Base-by-base conservation (phyloP, 2,329 filamentous ascomycete species). In the Fusarium hostae region DNA sequence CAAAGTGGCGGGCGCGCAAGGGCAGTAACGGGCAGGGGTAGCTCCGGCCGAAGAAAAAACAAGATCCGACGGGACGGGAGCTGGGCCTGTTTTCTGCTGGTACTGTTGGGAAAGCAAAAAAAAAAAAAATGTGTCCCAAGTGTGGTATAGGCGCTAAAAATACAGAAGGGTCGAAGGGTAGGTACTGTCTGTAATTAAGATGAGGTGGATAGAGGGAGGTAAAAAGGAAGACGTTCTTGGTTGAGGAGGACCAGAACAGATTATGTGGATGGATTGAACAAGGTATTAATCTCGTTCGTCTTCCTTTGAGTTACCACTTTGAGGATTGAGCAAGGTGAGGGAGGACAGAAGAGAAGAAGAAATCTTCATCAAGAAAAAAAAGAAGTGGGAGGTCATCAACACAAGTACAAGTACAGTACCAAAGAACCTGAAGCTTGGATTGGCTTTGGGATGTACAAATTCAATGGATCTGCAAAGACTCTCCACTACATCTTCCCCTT, bases 81-180 rank as follows among this genome's bases (percentile, higher is more conserved):
- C 59, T 68, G 63, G 34, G 61, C 51, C 67, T 71, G 63, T 48
- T 70, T 50, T 52, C 48, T 52, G 34, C 48, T 52, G 48, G 59
- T 63, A 63, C 71, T 71, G 70, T 73, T 73, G 70, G 70, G 70
- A 67, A 67, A 34, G 51, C 47, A 34, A 34, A 52, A 59, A 51
- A 59, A 52, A 54, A 63, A 72, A 63, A 26, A 26, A n/a, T n/a
- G 61, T 51, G 47, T 61, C 70, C 63, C 70, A 58, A 57, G 61
- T 52, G 57, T 73, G 72, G 64, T 75, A 72, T 72, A 75, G 64
- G 74, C 74, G 72, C 72, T 75, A 76, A 74, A 76, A 76, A 75
- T 76, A 76, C 71, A 74, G 73, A 74, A 72, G 71, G 74, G 58
- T 44, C 34, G 65, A 69, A 74, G 44, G 57, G 54, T 57, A 47